These are phyloP conservation scores for Amaranthus cruentus DNA, from an alignment of 148 eudicot genomes.

Conservation along the genomic window DNA sequence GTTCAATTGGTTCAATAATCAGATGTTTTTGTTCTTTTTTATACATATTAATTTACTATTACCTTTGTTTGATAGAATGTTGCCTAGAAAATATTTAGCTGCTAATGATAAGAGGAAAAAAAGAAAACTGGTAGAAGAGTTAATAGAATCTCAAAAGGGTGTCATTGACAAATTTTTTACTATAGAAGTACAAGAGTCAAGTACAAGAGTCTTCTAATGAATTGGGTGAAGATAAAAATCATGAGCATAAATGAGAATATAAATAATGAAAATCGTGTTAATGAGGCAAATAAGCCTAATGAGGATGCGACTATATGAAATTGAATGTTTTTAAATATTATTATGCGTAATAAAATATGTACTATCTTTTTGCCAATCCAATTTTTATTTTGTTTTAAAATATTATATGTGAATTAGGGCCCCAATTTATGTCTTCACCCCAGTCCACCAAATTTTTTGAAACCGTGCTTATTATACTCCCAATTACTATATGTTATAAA, in stretches of 20 bases:
- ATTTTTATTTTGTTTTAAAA: too few species aligned
- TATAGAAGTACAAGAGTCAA: not conserved
- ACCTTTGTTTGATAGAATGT: not conserved
- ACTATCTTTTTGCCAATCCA: too few species aligned
- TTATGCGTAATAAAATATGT: too few species aligned
- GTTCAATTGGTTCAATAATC: too few species aligned
- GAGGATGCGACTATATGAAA: not conserved
- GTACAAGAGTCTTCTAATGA: not conserved
- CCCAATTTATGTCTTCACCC: too few species aligned
- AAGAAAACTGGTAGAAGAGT: not conserved
- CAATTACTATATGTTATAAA: too few species aligned
- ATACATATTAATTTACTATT: not conserved
- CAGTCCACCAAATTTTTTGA: too few species aligned
- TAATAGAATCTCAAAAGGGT: not conserved
- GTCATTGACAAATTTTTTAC: not conserved
- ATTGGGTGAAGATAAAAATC: not conserved
- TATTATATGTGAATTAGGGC: too few species aligned
- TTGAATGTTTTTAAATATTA: too few species aligned
- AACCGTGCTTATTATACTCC: too few species aligned
- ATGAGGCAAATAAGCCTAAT: not conserved
- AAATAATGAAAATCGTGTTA: not conserved
- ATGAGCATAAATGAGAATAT: not conserved
- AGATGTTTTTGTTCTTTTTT: too few species aligned
- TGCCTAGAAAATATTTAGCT: slow-evolving; percentile 5
- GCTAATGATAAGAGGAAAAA: not conserved